Evolutionary conservation across 1,139 yeast species (phyloP).

Genomic region (Blastobotrys malaysiensis): DNA sequence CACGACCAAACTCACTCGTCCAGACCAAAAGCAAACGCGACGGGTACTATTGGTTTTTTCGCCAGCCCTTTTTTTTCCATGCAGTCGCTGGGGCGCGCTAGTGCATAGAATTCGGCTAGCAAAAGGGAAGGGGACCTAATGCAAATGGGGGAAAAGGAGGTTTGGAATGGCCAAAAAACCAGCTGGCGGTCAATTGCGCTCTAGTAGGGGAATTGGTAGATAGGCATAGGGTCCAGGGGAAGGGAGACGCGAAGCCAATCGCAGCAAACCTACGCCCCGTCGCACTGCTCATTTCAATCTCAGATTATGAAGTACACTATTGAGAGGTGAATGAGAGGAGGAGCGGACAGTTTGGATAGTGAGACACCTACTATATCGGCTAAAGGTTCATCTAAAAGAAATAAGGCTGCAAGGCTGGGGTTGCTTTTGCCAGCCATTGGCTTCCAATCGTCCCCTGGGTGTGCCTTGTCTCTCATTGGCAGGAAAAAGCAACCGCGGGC

Average conservation of each 20-base stretch:
- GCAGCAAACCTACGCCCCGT: not conserved
- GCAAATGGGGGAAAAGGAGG: too few species aligned
- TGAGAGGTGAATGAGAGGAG: not conserved
- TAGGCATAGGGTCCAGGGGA: not conserved
- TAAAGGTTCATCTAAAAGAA: not conserved
- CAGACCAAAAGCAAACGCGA: not conserved
- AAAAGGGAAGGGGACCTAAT: not conserved
- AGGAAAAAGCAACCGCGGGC: not conserved
- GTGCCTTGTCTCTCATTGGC: not conserved
- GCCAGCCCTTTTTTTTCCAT: not conserved
- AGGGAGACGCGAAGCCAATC: not conserved
- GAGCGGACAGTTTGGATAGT: not conserved
- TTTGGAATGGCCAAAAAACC: not conserved
- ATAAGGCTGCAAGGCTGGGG: not conserved
- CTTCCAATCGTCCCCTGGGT: not conserved
- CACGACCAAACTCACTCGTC: not conserved
- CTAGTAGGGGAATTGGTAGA: too few species aligned
- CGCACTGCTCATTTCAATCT: not conserved
- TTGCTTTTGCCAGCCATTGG: not conserved
- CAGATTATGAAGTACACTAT: not conserved
- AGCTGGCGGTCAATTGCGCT: not conserved
- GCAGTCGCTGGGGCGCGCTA: not conserved
- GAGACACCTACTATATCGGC: not conserved
- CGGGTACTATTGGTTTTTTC: not conserved
- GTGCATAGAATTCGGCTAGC: not conserved